phyloP scores from a whole-genome alignment of 1,139 yeast species.

The Nakaseomyces sp. region DNA sequence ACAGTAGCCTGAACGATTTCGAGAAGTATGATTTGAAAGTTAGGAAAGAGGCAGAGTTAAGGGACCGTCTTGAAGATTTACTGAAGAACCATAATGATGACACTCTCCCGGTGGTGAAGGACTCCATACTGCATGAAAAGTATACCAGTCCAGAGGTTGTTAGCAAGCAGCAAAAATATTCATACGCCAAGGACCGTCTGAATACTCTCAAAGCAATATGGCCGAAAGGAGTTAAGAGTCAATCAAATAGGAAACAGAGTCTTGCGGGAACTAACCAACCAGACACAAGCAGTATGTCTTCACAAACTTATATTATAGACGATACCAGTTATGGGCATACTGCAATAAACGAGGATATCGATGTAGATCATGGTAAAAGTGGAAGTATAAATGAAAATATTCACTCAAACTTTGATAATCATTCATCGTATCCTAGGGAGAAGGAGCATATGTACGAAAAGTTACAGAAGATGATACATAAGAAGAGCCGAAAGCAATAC shows the following conservation, averaged over 20 bases:
- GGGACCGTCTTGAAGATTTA: conserved; percentile 22
- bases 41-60: conserved; percentile 18
- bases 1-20: conserved; percentile 13
- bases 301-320: conserved; percentile 16
- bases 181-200: neutral
- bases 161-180: neutral
- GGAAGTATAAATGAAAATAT: conserved; percentile 4
- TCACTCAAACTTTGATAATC: neutral
- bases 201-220: neutral
- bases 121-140: conserved; percentile 1
- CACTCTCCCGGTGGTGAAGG: conserved; percentile 17
- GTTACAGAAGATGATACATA: conserved; percentile 7
- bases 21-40: conserved; percentile 18
- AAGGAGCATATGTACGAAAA: conserved; percentile 1
- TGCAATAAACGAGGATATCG: conserved; percentile 18
- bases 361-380: neutral
- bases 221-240: neutral
- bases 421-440: neutral
- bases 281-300: neutral
- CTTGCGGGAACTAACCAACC: neutral
- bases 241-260: neutral
- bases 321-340: conserved; percentile 18
- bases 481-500: conserved; percentile 7
- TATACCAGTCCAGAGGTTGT: conserved; percentile 1
- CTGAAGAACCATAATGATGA: conserved; percentile 14